Evolutionary conservation across 2,329 filamentous ascomycete species (phyloP), one percentile per base, ranked within the genome.

Genomic region (Fusarium sp.): DNA sequence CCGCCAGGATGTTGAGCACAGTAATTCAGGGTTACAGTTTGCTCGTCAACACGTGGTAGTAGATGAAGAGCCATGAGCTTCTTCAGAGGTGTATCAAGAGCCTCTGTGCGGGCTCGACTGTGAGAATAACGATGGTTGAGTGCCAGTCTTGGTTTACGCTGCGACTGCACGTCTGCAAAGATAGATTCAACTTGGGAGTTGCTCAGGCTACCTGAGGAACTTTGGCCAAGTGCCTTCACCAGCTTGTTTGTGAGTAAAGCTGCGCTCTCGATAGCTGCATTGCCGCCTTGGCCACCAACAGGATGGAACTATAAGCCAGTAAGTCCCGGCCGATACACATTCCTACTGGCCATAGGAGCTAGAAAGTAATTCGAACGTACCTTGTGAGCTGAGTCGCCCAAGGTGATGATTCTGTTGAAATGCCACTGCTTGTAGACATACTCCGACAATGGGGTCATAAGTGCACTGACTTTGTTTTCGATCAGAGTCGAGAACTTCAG

Each of bases 351-450:
- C 15, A 7, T 17, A 14, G 15, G 3, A 7, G 14, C 9, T 17
- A 20, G 11, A 18, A 17, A 11, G 15, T 7, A 7, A 36, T 20
- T 10, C 10, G 3, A 2, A 5, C n/a, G 2, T 31, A 18, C 38
- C 48, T 56, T 58, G 39, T 58, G 56, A 6, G 49, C 50, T 20
- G 56, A 58, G 20, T 58, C 56, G 0, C 56, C 56, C 6, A 55
- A 15, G 3, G 39, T 58, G 13, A 58, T 26, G 8, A 58, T 56
- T 2, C 56, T 44, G 9, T 45, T 33, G 8, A 39, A 58, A 4
- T 44, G 40, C 56, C 56, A 58, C 28, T 39, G 31, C 10, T 58
- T 20, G 5, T 56, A 58, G 15, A 56, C 50, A 24, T 58, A 56
- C 10, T 56, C 56, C 10, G 24, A 40, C 13, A 58, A 15, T 9